These are phyloP conservation scores for Rhizophagus sp. DNA, from an alignment of 192 early-diverging fungal species.

Conservation along the genomic window DNA sequence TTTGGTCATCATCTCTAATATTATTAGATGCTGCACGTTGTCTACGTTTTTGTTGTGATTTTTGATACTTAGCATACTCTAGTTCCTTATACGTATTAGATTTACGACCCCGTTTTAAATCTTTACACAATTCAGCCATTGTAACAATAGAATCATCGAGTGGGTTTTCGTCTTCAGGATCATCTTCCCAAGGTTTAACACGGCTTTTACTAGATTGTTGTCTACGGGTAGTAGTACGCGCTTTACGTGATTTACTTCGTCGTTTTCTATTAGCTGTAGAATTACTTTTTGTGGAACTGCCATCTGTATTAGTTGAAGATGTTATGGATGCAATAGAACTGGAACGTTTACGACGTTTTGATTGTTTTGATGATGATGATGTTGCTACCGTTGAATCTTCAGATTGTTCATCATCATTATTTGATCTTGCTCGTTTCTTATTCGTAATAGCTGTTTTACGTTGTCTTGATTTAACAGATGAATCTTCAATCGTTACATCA, in stretches of 20 bases:
- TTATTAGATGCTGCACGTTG: not conserved
- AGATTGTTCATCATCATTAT: not conserved
- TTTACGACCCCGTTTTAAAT: conserved; percentile 26
- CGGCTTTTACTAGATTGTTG: not conserved
- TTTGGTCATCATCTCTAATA: not conserved
- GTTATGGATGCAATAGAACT: not conserved
- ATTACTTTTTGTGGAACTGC: not conserved
- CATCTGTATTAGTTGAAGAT: not conserved
- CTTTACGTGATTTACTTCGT: not conserved
- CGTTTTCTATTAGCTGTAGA: not conserved
- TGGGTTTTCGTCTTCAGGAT: conserved; percentile 28
- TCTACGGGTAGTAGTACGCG: not conserved
- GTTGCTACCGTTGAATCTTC: not conserved
- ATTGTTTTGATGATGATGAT: not conserved
- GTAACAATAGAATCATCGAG: conserved; percentile 12
- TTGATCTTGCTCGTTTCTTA: not conserved
- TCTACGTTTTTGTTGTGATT: conserved; percentile 14
- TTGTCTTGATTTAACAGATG: not conserved
- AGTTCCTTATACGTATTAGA: conserved; percentile 25
- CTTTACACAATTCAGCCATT: conserved; percentile 30
- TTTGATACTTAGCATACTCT: conserved; percentile 11
- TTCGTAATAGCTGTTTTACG: not conserved
- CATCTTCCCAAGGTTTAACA: conserved; percentile 27
- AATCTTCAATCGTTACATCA: not conserved
- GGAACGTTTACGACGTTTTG: not conserved